phyloP scores from a whole-genome alignment of 148 eudicot species.

The Nepenthes mirabilis region DNA sequence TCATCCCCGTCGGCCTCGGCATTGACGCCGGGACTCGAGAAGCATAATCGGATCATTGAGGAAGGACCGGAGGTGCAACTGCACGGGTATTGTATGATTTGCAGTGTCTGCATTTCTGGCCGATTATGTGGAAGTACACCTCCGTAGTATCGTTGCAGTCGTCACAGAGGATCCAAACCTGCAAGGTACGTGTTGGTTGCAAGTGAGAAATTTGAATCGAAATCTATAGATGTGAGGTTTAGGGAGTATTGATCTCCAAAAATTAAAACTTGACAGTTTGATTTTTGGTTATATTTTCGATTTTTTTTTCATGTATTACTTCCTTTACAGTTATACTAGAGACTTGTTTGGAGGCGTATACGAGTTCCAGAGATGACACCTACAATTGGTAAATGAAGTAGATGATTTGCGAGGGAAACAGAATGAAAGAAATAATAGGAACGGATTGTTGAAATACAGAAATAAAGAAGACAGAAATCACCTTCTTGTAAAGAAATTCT shows the following conservation, averaged over 20 bases:
- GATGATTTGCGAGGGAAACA: background rate
- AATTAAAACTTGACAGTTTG: too few relatives aligned
- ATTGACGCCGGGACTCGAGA: too few relatives aligned
- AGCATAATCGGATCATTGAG: constrained; percentile 18
- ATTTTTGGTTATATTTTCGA: background rate
- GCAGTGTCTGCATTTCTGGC: constrained; percentile 93
- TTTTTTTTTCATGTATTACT: background rate
- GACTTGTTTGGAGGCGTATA: too few relatives aligned
- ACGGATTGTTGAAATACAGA: background rate
- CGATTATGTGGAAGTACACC: constrained; percentile 79
- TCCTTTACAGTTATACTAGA: too few relatives aligned
- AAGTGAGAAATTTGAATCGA: background rate
- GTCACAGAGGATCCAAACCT: constrained; percentile 91
- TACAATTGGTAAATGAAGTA: background rate
- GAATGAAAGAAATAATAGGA: background rate
- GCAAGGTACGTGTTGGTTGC: constrained; percentile 8
- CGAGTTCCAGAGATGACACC: too few relatives aligned
- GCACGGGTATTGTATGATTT: constrained; percentile 74
- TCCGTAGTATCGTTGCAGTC: constrained; percentile 96
- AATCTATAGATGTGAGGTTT: too few relatives aligned
- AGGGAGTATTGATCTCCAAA: too few relatives aligned
- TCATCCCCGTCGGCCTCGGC: too few relatives aligned
- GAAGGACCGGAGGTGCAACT: constrained; percentile 76
- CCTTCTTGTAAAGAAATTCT: constrained; percentile 78
- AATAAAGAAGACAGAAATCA: constrained; percentile 8